Percentiles rank a stretch among this genome's conserved stretches.
These are phyloP conservation scores for Cardamine chenopodiifolia DNA, from an alignment of 345 rosid genomes.

Conservation along the genomic window DNA sequence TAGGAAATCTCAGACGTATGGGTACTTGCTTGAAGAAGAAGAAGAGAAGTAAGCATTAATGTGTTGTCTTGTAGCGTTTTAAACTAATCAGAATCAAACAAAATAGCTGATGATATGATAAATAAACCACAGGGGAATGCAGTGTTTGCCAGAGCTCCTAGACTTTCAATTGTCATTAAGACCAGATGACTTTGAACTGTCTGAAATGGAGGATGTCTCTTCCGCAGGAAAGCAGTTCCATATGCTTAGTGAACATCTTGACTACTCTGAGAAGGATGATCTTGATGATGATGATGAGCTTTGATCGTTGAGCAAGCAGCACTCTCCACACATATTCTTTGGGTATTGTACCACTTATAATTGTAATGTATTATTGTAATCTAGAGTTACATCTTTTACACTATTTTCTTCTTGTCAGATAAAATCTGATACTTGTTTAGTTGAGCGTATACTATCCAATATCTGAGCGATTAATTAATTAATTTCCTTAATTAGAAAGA, in stretches of 20 bases:
- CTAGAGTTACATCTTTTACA: slow-evolving; percentile 23
- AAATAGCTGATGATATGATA: slow-evolving; percentile 1
- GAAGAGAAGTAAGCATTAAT: slow-evolving; percentile 75
- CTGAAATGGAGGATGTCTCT: slow-evolving; percentile 65
- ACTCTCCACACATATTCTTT: slow-evolving; percentile 21
- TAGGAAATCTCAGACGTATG: slow-evolving; percentile 79
- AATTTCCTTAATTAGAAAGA: neutral
- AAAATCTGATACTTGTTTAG: slow-evolving; percentile 22
- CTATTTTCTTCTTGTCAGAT: slow-evolving; percentile 24
- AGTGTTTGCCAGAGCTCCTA: slow-evolving; percentile 80
- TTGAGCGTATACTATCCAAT: slow-evolving; percentile 3
- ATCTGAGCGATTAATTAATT: neutral
- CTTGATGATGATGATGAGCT: slow-evolving; percentile 47
- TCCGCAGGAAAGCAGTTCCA: slow-evolving; percentile 49
- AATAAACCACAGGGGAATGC: slow-evolving; percentile 60
- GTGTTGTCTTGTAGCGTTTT: neutral
- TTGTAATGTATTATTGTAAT: slow-evolving; percentile 23
- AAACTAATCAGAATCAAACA: neutral
- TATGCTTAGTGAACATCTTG: slow-evolving; percentile 66
- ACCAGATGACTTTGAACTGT: slow-evolving; percentile 74
- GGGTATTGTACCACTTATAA: slow-evolving; percentile 26
- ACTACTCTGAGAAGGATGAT: slow-evolving; percentile 35
- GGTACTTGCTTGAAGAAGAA: slow-evolving; percentile 82
- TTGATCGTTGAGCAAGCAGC: slow-evolving; percentile 35
- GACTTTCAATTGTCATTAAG: slow-evolving; percentile 80